phyloP scores from a whole-genome alignment of 805 yeast genomes.

The Starmerella cellae region DNA sequence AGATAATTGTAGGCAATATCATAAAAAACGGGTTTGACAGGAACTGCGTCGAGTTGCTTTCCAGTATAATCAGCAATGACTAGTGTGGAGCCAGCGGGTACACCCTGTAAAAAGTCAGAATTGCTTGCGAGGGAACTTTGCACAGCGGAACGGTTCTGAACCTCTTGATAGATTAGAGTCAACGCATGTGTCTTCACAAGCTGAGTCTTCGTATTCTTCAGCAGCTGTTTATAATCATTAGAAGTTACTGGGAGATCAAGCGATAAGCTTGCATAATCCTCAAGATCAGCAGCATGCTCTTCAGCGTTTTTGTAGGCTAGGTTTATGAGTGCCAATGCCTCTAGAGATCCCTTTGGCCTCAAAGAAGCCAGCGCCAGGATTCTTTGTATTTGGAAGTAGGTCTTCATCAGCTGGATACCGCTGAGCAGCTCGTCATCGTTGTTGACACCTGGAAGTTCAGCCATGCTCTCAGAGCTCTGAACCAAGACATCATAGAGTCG shows the following conservation, averaged over 20 bases:
- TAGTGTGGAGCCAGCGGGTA: slow-evolving; percentile 17
- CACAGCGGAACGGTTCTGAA: slow-evolving; percentile 8
- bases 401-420: slow-evolving; percentile 39
- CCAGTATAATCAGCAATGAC: slow-evolving; percentile 27
- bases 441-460: slow-evolving; percentile 84
- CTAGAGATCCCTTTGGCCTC: slow-evolving; percentile 9
- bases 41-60: slow-evolving; percentile 41
- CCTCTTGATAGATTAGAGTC: slow-evolving; percentile 28
- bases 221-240: slow-evolving; percentile 6
- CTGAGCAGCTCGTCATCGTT: slow-evolving; percentile 58
- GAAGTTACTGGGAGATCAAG: slow-evolving; percentile 17
- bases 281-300: background rate
- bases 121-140: slow-evolving; percentile 34
- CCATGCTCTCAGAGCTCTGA: slow-evolving; percentile 42
- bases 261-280: background rate
- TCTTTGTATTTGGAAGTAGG: slow-evolving; percentile 33
- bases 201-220: slow-evolving; percentile 6
- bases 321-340: slow-evolving; percentile 25
- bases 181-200: slow-evolving; percentile 24
- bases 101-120: slow-evolving; percentile 30
- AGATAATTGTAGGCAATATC: slow-evolving; percentile 75
- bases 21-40: slow-evolving; percentile 78
- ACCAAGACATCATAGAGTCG: slow-evolving; percentile 41
- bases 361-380: slow-evolving; percentile 7
- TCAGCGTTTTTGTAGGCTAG: slow-evolving; percentile 9